phyloP scores from a whole-genome alignment of 2,329 filamentous ascomycete genomes.

The Cercospora nicotianae region DNA sequence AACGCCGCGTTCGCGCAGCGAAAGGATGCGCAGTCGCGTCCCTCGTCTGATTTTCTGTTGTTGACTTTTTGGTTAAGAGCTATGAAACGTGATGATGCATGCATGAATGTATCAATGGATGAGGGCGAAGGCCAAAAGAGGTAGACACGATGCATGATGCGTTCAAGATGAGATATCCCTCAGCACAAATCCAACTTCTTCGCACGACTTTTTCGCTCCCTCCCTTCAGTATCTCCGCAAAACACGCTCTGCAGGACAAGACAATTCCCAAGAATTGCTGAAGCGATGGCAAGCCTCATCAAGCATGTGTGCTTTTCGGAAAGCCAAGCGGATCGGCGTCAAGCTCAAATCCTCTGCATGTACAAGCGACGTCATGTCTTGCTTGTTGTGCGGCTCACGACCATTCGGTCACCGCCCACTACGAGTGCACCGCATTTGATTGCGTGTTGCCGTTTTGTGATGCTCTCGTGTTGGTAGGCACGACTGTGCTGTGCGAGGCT shows the following conservation, averaged over 20 bases:
- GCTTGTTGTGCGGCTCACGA: background rate
- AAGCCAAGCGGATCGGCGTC: conserved; percentile 10
- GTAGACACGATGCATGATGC: background rate
- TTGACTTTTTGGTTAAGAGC: background rate
- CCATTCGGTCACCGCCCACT: background rate
- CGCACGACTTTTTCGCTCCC: background rate
- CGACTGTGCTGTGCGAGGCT: background rate
- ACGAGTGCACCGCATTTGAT: background rate
- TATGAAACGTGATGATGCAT: background rate
- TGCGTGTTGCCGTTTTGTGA: background rate
- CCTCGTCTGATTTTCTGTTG: background rate
- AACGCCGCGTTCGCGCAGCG: background rate
- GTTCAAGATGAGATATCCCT: background rate
- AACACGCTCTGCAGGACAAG: background rate
- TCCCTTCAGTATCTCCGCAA: background rate
- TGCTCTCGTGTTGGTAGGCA: background rate
- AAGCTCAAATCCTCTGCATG: conserved; percentile 7
- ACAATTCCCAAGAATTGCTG: background rate
- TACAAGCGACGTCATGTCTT: conserved; percentile 3
- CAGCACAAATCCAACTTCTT: background rate
- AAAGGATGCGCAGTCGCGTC: background rate
- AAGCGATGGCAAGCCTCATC: conserved; percentile 2
- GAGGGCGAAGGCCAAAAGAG: background rate
- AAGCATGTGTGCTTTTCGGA: conserved; percentile 8
- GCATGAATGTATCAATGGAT: background rate